Base-by-base conservation (phyloP, 495 filamentous ascomycete species). In the Podospora pseudopauciseta region DNA sequence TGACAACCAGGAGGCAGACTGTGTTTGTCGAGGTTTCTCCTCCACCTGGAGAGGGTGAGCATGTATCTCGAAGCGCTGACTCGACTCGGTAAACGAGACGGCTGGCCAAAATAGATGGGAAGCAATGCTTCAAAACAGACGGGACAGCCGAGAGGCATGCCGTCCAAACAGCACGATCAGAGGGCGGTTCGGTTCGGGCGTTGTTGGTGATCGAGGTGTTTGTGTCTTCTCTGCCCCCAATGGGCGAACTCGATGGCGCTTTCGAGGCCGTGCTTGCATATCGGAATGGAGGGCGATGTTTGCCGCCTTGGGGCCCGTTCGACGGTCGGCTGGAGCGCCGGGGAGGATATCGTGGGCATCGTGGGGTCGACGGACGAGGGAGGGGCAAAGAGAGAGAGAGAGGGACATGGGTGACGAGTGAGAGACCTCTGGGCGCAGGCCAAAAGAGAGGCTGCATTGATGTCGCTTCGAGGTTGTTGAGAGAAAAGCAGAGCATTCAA, bases 361-460 rank as follows among this genome's bases (percentile, higher is more conserved):
- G 26, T 44, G 16, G 67, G 39, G 26, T 18, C 32, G 65, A 32
- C 39, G 39, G 39, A 16, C 39, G 60, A 56, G n/a, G 67, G 44
- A 64, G 57, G 57, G 56, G 66, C 59, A 16, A 20, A 15, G 19
- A 2, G 65, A 57, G 23, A 23, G 23, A 23, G 23, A 23, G 1
- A 23, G 23, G 23, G 23, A 23, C 23, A 23, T 23, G 23, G 23
- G 23, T 23, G 1, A 23, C 56, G 34, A 60, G 70, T 63, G 18
- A 15, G 39, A 49, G 44, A 39, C 55, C 55, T 49, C 39, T 49
- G 39, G 39, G 39, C 39, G 13, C 39, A 49, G 39, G 39, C 39
- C 18, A 49, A 49, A 49, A 49, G 39, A 49, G 39, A 49, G 66
- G 75, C 74, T 69, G 58, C 65, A 57, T 70, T 68, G 66, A 67